These are phyloP conservation scores for Hermanozyma aechmeae DNA, from an alignment of 805 yeast species.

Conservation along the genomic window DNA sequence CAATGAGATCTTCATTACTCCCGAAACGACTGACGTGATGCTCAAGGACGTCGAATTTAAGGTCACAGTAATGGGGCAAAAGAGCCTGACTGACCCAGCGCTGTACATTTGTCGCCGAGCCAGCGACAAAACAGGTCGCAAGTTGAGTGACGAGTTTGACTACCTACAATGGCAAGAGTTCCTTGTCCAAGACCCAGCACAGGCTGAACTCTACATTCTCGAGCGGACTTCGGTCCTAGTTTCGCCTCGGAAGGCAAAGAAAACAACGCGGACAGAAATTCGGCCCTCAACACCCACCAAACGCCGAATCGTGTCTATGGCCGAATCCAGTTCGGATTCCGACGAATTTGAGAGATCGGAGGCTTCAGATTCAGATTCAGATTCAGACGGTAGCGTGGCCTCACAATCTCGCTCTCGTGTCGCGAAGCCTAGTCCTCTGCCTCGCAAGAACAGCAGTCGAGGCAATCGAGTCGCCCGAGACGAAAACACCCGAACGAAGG, in stretches of 20 bases:
- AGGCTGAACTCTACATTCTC: constrained; percentile 4
- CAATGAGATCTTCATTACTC: constrained; percentile 49
- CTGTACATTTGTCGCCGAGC: constrained; percentile 35
- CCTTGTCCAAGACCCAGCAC: constrained; percentile 7
- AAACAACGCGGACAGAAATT: too few species aligned
- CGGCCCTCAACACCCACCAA: not conserved
- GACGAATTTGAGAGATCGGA: too few species aligned
- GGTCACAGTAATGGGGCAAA: constrained; percentile 35
- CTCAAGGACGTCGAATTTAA: constrained; percentile 33
- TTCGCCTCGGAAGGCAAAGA: constrained; percentile 7
- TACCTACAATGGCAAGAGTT: constrained; percentile 22
- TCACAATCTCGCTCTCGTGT: too few species aligned
- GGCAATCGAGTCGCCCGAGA: constrained; percentile 5
- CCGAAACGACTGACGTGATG: constrained; percentile 36
- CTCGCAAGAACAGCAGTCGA: constrained; percentile 2
- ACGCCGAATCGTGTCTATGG: constrained; percentile 3
- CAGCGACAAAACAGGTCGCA: constrained; percentile 25
- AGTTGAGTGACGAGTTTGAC: constrained; percentile 28
- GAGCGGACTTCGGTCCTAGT: constrained; percentile 9
- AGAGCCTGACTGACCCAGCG: constrained; percentile 19
- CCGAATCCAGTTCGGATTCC: too few species aligned
- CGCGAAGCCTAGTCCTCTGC: constrained; percentile 1
- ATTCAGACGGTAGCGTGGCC: too few species aligned
- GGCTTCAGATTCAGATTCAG: too few species aligned
- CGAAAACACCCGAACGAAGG: constrained; percentile 10